Percentiles rank a stretch among this genome's conserved stretches.
phyloP scores from a whole-genome alignment of 2,329 filamentous ascomycete species.

The Bipolaris oryzae region DNA sequence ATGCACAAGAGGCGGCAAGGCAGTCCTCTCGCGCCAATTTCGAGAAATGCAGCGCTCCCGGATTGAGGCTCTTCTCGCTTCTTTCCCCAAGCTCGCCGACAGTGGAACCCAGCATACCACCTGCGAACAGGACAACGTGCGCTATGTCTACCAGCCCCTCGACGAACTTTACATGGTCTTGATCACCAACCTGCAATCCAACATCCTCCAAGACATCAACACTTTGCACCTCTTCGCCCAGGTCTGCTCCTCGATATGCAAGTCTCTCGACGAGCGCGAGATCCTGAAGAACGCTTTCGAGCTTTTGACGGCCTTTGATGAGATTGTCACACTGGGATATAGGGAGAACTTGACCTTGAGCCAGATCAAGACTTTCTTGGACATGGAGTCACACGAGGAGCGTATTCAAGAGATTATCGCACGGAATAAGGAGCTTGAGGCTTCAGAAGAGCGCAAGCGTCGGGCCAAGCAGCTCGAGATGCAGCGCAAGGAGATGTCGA shows the following conservation, averaged over 20 bases:
- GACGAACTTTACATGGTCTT: slow-evolving; percentile 99
- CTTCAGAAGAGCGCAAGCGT: slow-evolving; percentile 95
- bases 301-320: slow-evolving; percentile 93
- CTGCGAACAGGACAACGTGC: slow-evolving; percentile 98
- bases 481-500: slow-evolving; percentile 94
- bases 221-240: slow-evolving; percentile 97
- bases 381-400: slow-evolving; percentile 99
- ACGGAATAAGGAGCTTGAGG: slow-evolving; percentile 97
- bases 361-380: slow-evolving; percentile 98
- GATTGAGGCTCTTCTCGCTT: slow-evolving; percentile 94
- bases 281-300: slow-evolving; percentile 96
- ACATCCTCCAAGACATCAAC: slow-evolving; percentile 99
- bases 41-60: slow-evolving; percentile 96
- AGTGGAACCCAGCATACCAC: slow-evolving; percentile 96
- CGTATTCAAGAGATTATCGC: slow-evolving; percentile 78
- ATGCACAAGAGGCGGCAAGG: slow-evolving; percentile 97
- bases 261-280: slow-evolving; percentile 92
- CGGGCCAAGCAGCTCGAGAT: slow-evolving; percentile 99
- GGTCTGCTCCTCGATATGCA: slow-evolving; percentile 95
- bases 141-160: slow-evolving; percentile 98
- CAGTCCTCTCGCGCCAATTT: slow-evolving; percentile 96
- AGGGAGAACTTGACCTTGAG: slow-evolving; percentile 93
- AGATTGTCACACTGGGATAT: slow-evolving; percentile 94
- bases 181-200: slow-evolving; percentile 99
- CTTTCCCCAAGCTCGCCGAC: slow-evolving; percentile 96